phyloP scores from a whole-genome alignment of 169 alveolate genomes.

The Eimeria praecox region DNA sequence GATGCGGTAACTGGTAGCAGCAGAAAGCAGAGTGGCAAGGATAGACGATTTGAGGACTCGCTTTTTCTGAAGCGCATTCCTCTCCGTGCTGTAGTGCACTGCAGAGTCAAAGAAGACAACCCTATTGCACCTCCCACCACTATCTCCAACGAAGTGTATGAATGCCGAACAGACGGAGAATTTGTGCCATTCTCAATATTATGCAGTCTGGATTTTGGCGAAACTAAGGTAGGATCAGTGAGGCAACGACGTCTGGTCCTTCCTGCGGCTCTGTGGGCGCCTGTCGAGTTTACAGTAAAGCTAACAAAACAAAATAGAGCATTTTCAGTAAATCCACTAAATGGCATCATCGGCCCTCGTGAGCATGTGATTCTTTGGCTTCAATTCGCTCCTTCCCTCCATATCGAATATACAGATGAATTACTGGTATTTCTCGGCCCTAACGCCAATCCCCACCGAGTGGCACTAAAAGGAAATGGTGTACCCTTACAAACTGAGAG shows the following conservation, averaged over 20 bases:
- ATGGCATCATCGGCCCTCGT: constrained; percentile 35
- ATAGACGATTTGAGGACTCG: not conserved
- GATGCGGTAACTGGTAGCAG: not conserved
- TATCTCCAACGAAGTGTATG: not conserved
- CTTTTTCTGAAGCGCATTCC: constrained; percentile 25
- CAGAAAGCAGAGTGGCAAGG: not conserved
- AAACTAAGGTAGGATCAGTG: not conserved
- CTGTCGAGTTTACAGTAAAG: constrained; percentile 38
- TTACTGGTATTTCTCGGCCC: not conserved
- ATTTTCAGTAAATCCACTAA: not conserved
- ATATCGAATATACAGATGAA: not conserved
- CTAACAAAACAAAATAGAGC: not conserved
- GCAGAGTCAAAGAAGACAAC: not conserved
- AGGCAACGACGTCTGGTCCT: constrained; percentile 43
- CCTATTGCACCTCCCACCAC: not conserved
- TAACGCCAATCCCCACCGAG: not conserved
- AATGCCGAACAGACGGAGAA: not conserved
- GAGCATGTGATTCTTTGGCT: constrained; percentile 29
- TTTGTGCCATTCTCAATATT: not conserved
- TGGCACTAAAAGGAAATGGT: not conserved
- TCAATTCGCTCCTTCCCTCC: constrained; percentile 18
- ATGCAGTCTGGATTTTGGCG: constrained; percentile 29
- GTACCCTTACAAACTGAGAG: not conserved
- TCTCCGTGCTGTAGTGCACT: not conserved
- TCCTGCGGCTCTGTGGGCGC: constrained; percentile 11